Conservation (phyloP, 805 yeast genomes). For the Maudiozyma barnettii region DNA sequence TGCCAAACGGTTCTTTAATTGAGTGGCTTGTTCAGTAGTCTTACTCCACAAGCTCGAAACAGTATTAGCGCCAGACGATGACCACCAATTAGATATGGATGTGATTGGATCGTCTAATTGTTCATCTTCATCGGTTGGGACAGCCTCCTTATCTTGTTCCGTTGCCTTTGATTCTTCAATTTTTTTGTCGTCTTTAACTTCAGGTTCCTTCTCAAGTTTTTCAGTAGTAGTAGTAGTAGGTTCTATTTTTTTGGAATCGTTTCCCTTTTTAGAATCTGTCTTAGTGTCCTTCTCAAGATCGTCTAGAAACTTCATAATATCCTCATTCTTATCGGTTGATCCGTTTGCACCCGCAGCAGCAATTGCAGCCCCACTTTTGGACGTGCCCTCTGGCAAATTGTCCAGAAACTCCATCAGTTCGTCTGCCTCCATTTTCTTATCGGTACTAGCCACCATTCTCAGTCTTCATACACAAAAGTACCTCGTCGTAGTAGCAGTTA, state of each 20-base stretch:
- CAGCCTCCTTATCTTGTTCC: conserved; percentile 10
- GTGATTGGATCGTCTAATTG: conserved; percentile 50
- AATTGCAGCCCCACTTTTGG: background rate
- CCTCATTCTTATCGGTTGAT: conserved; percentile 22
- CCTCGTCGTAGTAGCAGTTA: background rate
- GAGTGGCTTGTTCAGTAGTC: conserved; percentile 40
- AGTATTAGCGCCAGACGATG: conserved; percentile 53
- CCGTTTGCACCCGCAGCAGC: background rate
- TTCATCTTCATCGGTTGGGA: conserved; percentile 11
- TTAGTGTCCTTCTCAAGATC: conserved; percentile 59
- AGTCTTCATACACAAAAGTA: background rate
- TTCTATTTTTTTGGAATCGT: conserved; percentile 5
- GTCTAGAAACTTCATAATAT: conserved; percentile 41
- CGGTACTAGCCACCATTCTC: conserved; percentile 4
- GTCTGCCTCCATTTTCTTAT: conserved; percentile 45
- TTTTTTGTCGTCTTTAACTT: background rate
- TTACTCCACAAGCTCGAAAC: conserved; percentile 59
- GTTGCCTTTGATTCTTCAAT: background rate
- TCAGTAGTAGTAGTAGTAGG: too few relatives aligned
- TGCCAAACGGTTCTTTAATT: conserved; percentile 30
- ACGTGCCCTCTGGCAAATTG: conserved; percentile 53
- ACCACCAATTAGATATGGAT: conserved; percentile 68
- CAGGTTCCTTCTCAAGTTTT: too few relatives aligned
- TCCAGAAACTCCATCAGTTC: conserved; percentile 75
- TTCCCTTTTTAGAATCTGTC: conserved; percentile 19